Evolutionary conservation across 2,329 filamentous ascomycete species (phyloP), one percentile per base, ranked within the genome.

Genomic region (Fusarium sp.): DNA sequence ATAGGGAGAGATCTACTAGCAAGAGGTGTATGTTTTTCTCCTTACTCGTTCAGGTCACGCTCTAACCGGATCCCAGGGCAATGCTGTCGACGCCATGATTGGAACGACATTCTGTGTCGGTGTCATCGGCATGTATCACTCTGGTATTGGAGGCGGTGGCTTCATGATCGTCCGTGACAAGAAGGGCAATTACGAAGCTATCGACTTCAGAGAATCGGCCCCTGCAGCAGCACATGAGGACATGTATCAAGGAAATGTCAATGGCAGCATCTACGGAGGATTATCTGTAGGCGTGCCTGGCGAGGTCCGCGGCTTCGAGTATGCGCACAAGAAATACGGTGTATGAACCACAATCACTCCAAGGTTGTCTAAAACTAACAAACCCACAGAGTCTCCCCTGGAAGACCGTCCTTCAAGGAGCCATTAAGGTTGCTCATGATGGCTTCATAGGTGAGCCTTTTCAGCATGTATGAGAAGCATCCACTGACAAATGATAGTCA

Each of bases 121-220:
- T 7, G 89, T 92, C 8, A 85, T 91, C 43, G 90, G 86, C 56
- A 92, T 92, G 88, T 92, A 93, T 70, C 91, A 94, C 76, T 87
- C 86, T 39, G 94, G 95, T 17, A 91, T 97, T 60, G 94, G 92
- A 20, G 95, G 95, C 8, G 95, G 95, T 39, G 95, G 95, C 3
- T 98, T 98, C 79, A 91, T 94, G 85, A 83, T 97, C 7, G 87
- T 97, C 7, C 89, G 92, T 46, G 84, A 88, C 32, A 80, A 87
- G 17, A 83, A 92, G 59, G 93, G 93, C n/a, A 82, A 83, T 19
- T 96, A 94, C 75, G 93, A 97, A 74, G 89, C 90, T 59, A 89
- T 98, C 69, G 95, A 98, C 78, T 98, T 97, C 75, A 86, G 95
- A 45, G 95, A 98, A 77, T 88, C 91, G 0, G 95, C 95, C 0